Conservation (phyloP, 1,139 yeast species). For the Pichia cactophila region DNA sequence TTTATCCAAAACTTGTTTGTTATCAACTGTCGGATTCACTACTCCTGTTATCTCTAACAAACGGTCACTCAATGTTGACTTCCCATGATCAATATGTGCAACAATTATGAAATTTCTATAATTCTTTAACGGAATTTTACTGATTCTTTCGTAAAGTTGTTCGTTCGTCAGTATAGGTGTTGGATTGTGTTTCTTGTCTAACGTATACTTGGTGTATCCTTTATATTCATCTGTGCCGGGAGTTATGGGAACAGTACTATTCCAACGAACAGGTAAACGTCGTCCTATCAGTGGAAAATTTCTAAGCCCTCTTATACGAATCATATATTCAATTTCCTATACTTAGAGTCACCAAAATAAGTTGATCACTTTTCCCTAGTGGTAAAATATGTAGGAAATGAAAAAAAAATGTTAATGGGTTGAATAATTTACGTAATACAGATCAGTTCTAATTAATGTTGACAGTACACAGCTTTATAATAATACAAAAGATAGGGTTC, state of each 20-base stretch:
- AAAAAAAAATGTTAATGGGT: too few relatives aligned
- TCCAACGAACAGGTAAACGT: not conserved
- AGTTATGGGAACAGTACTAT: not conserved
- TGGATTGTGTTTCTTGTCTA: conserved; percentile 24
- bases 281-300: not conserved
- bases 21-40: conserved; percentile 63
- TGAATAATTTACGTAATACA: not conserved
- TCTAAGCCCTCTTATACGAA: not conserved
- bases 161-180: conserved; percentile 16
- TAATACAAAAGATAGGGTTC: not conserved
- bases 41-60: conserved; percentile 84
- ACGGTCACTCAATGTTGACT: conserved; percentile 85
- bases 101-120: conserved; percentile 90
- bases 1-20: conserved; percentile 84
- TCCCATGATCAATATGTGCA: conserved; percentile 97
- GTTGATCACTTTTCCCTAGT: too few relatives aligned
- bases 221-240: conserved; percentile 18
- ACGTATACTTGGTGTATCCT: conserved; percentile 21
- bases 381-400: too few relatives aligned
- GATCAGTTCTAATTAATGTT: not conserved
- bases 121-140: conserved; percentile 68
- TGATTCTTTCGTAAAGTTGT: conserved; percentile 43
- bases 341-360: too few relatives aligned
- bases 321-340: not conserved
- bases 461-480: not conserved